Conservation (phyloP, 371 early-diverging fungal species). For the Mortierella sp. region DNA sequence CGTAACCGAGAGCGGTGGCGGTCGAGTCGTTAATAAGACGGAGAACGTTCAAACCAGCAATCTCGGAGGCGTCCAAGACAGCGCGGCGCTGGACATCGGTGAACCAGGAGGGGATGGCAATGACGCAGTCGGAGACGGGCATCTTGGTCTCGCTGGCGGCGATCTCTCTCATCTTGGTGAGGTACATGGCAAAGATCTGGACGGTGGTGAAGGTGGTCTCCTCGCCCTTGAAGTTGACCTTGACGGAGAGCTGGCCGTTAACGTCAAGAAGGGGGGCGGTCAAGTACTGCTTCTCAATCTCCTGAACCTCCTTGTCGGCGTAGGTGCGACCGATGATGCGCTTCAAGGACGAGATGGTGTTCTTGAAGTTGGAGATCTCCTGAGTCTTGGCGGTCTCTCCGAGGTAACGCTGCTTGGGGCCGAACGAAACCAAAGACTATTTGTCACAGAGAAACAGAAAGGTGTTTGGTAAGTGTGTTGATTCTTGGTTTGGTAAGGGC, state of each 20-base stretch:
- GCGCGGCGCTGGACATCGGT: slow-evolving; percentile 95
- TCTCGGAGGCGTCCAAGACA: slow-evolving; percentile 89
- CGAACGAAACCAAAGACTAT: slow-evolving; percentile 92
- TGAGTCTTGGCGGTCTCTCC: slow-evolving; percentile 97
- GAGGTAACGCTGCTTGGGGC: slow-evolving; percentile 93
- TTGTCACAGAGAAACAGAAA: slow-evolving; percentile 49
- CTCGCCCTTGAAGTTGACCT: slow-evolving; percentile 87
- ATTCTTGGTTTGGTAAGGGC: background rate
- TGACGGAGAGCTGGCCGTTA: slow-evolving; percentile 89
- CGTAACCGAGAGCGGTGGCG: slow-evolving; percentile 95
- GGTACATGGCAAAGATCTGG: slow-evolving; percentile 95
- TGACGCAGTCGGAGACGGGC: slow-evolving; percentile 94
- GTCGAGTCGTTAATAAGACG: slow-evolving; percentile 95
- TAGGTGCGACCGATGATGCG: slow-evolving; percentile 96
- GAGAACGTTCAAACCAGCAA: slow-evolving; percentile 95
- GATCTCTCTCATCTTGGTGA: slow-evolving; percentile 92
- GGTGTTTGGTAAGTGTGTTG: background rate
- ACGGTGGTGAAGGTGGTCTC: slow-evolving; percentile 85
- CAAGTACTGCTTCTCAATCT: slow-evolving; percentile 86
- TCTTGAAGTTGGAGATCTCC: slow-evolving; percentile 96
- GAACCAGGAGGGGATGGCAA: slow-evolving; percentile 97
- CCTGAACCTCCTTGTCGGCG: slow-evolving; percentile 90
- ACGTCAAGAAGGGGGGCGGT: slow-evolving; percentile 86
- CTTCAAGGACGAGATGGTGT: slow-evolving; percentile 95
- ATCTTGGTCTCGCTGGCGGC: slow-evolving; percentile 87